Conservation (phyloP, 441 rosid species). For the Gossypium lobatum region DNA sequence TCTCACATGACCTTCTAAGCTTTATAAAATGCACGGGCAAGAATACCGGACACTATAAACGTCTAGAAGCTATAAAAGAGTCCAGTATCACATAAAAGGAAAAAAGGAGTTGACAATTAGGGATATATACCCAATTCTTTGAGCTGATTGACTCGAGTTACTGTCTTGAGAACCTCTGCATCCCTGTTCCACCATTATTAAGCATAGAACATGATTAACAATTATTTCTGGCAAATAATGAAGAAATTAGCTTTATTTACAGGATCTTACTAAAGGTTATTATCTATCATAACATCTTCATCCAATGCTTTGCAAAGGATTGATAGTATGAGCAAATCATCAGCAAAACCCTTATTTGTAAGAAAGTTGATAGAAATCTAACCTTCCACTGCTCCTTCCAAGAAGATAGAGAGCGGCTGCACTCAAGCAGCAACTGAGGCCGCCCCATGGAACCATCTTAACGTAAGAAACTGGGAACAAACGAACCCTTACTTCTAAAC, state of each 20-base stretch:
- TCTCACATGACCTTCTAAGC: neutral
- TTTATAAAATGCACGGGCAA: neutral
- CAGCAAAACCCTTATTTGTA: neutral
- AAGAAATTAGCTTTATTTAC: neutral
- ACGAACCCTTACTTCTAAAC: constrained; percentile 13
- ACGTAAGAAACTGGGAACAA: neutral
- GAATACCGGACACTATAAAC: neutral
- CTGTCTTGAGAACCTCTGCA: constrained; percentile 63
- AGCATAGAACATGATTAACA: neutral
- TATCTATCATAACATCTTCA: neutral
- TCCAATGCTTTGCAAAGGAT: constrained; percentile 1
- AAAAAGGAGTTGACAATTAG: neutral
- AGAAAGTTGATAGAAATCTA: neutral
- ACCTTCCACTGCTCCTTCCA: constrained; percentile 91
- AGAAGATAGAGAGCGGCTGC: constrained; percentile 88
- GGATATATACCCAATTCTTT: constrained; percentile 56
- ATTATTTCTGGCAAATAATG: neutral
- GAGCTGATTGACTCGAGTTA: constrained; percentile 67
- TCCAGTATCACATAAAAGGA: neutral
- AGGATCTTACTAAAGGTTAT: neutral
- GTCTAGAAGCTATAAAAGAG: neutral
- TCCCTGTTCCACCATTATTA: constrained; percentile 39
- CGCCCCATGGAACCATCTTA: constrained; percentile 81
- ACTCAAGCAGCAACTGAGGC: constrained; percentile 74
- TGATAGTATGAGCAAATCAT: neutral